phyloP scores from a whole-genome alignment of 768 basidiomycete species.

The Suillus subaureus region DNA sequence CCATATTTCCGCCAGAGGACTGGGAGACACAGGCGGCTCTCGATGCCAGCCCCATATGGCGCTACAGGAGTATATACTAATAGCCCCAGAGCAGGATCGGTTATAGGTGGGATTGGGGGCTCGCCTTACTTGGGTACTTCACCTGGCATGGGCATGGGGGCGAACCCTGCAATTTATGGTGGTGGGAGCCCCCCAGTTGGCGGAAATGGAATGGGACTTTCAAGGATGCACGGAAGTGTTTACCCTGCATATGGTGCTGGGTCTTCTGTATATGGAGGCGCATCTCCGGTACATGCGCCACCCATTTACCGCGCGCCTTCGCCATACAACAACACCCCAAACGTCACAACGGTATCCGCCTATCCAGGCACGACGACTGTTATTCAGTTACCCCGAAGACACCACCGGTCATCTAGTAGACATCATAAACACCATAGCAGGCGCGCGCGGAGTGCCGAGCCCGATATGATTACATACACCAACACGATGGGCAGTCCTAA shows the following conservation, averaged over 20 bases:
- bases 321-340: neutral
- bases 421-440: neutral
- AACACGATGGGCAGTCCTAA: neutral
- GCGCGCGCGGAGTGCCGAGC: slow-evolving; percentile 12
- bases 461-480: neutral
- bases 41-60: neutral
- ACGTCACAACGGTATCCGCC: slow-evolving; percentile 1
- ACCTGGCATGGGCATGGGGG: neutral
- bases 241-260: neutral
- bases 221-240: neutral
- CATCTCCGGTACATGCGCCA: neutral
- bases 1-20: slow-evolving; percentile 10
- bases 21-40: slow-evolving; percentile 4
- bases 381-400: slow-evolving; percentile 12
- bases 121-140: slow-evolving; percentile 7
- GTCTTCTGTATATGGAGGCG: neutral
- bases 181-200: neutral
- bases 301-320: neutral
- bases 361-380: slow-evolving; percentile 11
- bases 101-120: neutral
- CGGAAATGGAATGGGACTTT: neutral
- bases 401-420: slow-evolving; percentile 1
- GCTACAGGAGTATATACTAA: neutral
- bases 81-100: neutral
- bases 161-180: neutral